Evolutionary conservation across 2,329 filamentous ascomycete species (phyloP).

Genomic region (Microcyclospora pomicola): DNA sequence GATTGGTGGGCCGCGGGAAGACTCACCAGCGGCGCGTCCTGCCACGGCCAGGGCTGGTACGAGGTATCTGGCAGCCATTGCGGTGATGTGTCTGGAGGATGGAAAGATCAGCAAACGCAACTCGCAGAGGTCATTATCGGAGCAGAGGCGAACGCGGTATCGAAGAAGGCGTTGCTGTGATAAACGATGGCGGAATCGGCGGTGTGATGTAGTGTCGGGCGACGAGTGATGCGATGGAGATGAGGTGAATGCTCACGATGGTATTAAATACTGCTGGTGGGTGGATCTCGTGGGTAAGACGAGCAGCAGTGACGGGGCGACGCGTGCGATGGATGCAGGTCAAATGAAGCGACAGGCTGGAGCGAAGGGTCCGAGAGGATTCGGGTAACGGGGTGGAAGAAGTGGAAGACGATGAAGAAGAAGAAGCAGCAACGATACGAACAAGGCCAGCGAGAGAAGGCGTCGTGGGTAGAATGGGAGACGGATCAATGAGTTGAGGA

Average conservation of each 20-base stretch:
- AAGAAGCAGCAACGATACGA: too few species aligned
- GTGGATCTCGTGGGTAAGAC: too few species aligned
- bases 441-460: too few species aligned
- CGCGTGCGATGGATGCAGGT: too few species aligned
- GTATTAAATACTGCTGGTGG: too few species aligned
- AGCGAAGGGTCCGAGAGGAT: too few species aligned
- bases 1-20: not conserved
- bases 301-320: too few species aligned
- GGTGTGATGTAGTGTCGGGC: not conserved
- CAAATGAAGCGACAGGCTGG: too few species aligned
- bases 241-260: not conserved
- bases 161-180: not conserved
- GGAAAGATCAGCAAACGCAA: slow-evolving; percentile 7
- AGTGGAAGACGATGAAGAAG: too few species aligned
- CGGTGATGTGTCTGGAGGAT: slow-evolving; percentile 2
- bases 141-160: not conserved
- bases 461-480: too few species aligned
- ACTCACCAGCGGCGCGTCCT: slow-evolving; percentile 38
- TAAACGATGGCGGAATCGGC: not conserved
- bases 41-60: slow-evolving; percentile 42
- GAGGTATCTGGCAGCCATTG: slow-evolving; percentile 43
- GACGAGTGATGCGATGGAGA: not conserved
- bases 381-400: too few species aligned
- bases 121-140: not conserved
- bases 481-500: too few species aligned